Evolutionary conservation across 2,329 filamentous ascomycete species (phyloP).

Genomic region (Apiospora malaysiana): DNA sequence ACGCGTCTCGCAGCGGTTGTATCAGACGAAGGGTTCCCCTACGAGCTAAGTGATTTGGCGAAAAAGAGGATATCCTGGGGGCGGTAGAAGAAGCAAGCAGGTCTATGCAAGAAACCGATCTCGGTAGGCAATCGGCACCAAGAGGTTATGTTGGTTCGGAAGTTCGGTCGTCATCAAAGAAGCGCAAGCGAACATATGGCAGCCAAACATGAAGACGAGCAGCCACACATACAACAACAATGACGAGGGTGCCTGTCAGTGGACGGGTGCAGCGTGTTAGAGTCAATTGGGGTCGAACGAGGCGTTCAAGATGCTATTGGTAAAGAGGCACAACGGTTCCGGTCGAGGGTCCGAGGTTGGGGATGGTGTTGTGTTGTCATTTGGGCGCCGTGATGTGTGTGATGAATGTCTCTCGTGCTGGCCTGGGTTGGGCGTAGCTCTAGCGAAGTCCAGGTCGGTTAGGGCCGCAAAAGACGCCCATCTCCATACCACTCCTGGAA

Average conservation of each 20-base stretch:
- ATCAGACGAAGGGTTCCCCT: background rate
- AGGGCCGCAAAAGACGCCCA: constrained; percentile 6
- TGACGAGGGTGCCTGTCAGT: constrained; percentile 3
- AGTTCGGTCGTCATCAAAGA: constrained; percentile 32
- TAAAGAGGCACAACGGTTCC: constrained; percentile 28
- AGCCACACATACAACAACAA: background rate
- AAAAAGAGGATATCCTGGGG: constrained; percentile 21
- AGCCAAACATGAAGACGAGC: background rate
- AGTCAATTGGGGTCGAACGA: constrained; percentile 26
- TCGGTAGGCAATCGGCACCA: constrained; percentile 30
- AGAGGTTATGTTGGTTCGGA: constrained; percentile 27
- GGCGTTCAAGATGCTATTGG: constrained; percentile 31
- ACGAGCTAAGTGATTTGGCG: background rate
- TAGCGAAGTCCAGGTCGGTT: constrained; percentile 11
- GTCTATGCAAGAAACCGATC: constrained; percentile 29
- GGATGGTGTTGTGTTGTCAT: constrained; percentile 26
- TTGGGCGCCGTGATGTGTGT: constrained; percentile 21
- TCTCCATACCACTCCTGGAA: constrained; percentile 15
- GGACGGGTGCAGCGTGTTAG: background rate
- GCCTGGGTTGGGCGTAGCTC: background rate
- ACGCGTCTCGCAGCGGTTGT: constrained; percentile 6
- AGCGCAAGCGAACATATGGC: constrained; percentile 2
- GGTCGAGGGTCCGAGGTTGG: constrained; percentile 29
- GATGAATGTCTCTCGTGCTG: constrained; percentile 6
- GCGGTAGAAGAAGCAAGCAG: constrained; percentile 27